Evolutionary conservation across 2,329 filamentous ascomycete genomes (phyloP), one percentile per base, ranked within the genome.

Genomic region (Apiospora marii): DNA sequence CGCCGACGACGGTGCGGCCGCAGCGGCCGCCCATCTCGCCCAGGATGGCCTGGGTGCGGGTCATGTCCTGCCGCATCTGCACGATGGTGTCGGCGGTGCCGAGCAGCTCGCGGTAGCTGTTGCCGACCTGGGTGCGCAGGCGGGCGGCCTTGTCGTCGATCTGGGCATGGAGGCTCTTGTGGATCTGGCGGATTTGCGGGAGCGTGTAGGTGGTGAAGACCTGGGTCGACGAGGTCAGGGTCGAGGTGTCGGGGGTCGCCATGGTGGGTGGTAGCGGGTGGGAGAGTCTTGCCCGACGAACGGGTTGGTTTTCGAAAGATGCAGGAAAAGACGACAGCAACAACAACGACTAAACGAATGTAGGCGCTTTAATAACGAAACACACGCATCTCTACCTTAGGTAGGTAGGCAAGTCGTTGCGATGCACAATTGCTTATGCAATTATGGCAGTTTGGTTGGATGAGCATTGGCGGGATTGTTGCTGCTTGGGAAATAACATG

Each of bases 61-160:
- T 89, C 84, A 96, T 96, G 80, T 96, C 91, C 51, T 83, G 84
- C 76, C 94, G 93, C 94, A 98, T 98, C 74, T 92, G 89, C 71
- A 98, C 93, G 76, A 98, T 98, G n/a, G 92, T 92, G 83, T 98
- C 95, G 71, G 96, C 96, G 0, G 96, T 98, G 70, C 94, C 94
- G 37, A 98, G 90, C 12, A 98, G 90, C 78, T 96, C 94, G 76
- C 96, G 93, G 83, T 98, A 98, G 79, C 89, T 91, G 73, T 85
- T 87, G 76, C 90, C 90, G 74, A 92, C 90, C 80, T 91, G 88
- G 24, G 87, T 90, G 76, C 90, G 89, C 78, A 92, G 85, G 44
- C 90, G 89, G 69, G 84, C 85, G 46, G 89, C 86, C 77, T 91
- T 91, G 80, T 92, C 90, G 74, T 92, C 90, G 76, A 91, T 87